A percentile compares a stretch with the other conserved stretches of the same genome.
Conservation (phyloP, 2,329 filamentous ascomycete species). For the Ophiostoma tasmaniense region DNA sequence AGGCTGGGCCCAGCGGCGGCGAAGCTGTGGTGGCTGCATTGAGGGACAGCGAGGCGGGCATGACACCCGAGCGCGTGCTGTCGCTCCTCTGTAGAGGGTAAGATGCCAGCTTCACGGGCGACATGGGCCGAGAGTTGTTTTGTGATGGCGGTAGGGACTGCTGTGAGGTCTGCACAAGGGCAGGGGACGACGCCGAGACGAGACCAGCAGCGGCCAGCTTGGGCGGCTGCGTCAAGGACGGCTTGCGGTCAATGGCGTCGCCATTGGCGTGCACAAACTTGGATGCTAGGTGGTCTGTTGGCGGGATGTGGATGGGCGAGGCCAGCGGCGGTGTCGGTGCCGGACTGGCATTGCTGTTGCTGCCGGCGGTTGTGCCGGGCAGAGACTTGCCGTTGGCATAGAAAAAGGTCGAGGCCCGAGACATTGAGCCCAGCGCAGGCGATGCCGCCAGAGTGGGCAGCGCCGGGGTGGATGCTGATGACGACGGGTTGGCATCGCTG, state of each 20-base stretch:
- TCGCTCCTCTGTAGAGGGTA: slow-evolving; percentile 11
- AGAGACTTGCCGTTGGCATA: slow-evolving; percentile 45
- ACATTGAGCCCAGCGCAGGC: slow-evolving; percentile 24
- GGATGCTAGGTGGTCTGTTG: slow-evolving; percentile 30
- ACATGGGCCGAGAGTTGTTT: slow-evolving; percentile 36
- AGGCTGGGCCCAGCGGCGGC: slow-evolving; percentile 4
- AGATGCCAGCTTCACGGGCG: slow-evolving; percentile 39
- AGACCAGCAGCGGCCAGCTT: not conserved
- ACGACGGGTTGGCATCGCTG: slow-evolving; percentile 51
- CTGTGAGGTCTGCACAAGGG: not conserved
- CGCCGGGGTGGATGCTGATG: slow-evolving; percentile 7
- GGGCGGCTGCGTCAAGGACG: slow-evolving; percentile 1
- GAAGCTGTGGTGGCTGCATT: not conserved
- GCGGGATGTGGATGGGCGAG: slow-evolving; percentile 19
- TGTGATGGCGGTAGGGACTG: not conserved
- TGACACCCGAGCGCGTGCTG: not conserved
- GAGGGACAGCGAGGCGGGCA: not conserved
- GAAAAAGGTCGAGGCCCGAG: slow-evolving; percentile 32
- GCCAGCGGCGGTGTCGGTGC: slow-evolving; percentile 1
- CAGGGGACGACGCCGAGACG: not conserved
- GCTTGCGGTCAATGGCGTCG: slow-evolving; percentile 29
- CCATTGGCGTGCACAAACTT: slow-evolving; percentile 75
- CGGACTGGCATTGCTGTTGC: not conserved
- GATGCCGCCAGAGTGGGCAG: not conserved
- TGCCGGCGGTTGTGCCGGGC: slow-evolving; percentile 21